phyloP scores from a whole-genome alignment of 2,329 filamentous ascomycete species.

The Periconia sp. region DNA sequence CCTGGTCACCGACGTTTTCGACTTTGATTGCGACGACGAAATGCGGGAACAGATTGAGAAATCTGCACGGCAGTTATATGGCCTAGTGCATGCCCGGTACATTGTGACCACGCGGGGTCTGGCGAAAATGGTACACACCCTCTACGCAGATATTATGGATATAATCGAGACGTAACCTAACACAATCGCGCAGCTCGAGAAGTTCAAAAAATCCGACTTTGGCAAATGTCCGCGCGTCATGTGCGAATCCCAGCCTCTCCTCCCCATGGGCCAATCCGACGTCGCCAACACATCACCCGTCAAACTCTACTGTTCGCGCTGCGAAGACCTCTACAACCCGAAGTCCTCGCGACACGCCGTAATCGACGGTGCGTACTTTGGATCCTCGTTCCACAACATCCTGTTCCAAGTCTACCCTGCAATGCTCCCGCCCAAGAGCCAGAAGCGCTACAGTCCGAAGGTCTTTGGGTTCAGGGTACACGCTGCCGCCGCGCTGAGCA shows the following conservation, averaged over 20 bases:
- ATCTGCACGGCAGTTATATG: slow-evolving; percentile 92
- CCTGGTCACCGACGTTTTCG: slow-evolving; percentile 96
- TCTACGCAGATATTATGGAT: neutral
- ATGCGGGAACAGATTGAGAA: slow-evolving; percentile 98
- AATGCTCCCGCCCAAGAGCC: slow-evolving; percentile 81
- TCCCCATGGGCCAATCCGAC: slow-evolving; percentile 94
- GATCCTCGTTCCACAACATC: slow-evolving; percentile 97
- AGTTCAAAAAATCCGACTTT: slow-evolving; percentile 98
- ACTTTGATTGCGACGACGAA: slow-evolving; percentile 97
- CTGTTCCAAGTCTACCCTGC: slow-evolving; percentile 97
- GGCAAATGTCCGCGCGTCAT: slow-evolving; percentile 96
- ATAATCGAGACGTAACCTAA: slow-evolving; percentile 7
- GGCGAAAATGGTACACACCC: slow-evolving; percentile 81
- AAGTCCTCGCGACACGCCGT: slow-evolving; percentile 94
- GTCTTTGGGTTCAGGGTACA: slow-evolving; percentile 97
- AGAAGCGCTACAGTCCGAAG: slow-evolving; percentile 82
- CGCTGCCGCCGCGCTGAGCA: slow-evolving; percentile 78
- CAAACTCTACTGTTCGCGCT: slow-evolving; percentile 95
- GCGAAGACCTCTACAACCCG: slow-evolving; percentile 98
- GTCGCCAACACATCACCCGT: slow-evolving; percentile 84
- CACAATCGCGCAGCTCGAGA: slow-evolving; percentile 76
- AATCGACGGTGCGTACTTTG: slow-evolving; percentile 98
- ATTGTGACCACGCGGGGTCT: slow-evolving; percentile 94
- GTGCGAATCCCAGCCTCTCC: slow-evolving; percentile 88
- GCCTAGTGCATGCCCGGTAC: slow-evolving; percentile 92